Evolutionary conservation across 805 yeast genomes (phyloP).

Genomic region (Nakazawaea sp.): DNA sequence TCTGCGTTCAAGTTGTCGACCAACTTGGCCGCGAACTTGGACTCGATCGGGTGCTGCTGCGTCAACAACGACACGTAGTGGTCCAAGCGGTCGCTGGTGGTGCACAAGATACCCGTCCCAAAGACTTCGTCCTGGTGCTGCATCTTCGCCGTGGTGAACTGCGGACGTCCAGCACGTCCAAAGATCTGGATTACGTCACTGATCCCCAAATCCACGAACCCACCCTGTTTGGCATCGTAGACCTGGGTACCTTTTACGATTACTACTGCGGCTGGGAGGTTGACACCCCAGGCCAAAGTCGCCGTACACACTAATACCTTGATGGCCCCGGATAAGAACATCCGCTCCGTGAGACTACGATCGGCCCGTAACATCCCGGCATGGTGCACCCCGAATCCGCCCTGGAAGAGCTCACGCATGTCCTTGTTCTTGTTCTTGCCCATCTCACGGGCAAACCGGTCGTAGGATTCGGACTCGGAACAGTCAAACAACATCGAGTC

Average conservation of each 20-base stretch:
- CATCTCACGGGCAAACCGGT: constrained; percentile 56
- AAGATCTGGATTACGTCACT: constrained; percentile 96
- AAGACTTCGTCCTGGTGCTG: constrained; percentile 21
- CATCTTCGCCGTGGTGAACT: constrained; percentile 32
- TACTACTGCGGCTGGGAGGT: constrained; percentile 96
- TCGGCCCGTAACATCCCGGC: constrained; percentile 95
- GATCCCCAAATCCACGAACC: constrained; percentile 87
- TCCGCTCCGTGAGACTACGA: constrained; percentile 79
- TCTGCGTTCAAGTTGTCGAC: constrained; percentile 96
- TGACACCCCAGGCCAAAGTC: constrained; percentile 99
- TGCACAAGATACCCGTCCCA: constrained; percentile 90
- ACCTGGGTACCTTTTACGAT: constrained; percentile 95
- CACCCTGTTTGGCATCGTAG: constrained; percentile 92
- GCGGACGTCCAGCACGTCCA: constrained; percentile 99
- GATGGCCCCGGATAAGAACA: constrained; percentile 81
- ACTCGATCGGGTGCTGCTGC: constrained; percentile 95
- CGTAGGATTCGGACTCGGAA: constrained; percentile 33
- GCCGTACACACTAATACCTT: constrained; percentile 94
- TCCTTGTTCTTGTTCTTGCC: constrained; percentile 69
- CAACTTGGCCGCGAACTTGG: constrained; percentile 65
- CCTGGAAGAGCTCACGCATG: constrained; percentile 66
- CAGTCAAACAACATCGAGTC: constrained; percentile 57
- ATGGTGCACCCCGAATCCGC: constrained; percentile 92
- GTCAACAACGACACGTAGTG: constrained; percentile 85
- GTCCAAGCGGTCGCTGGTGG: constrained; percentile 73